A percentile compares a stretch with the other conserved stretches of the same genome.
Evolutionary conservation across 2,329 filamentous ascomycete genomes (phyloP).

Genomic region (Trichophaea hybrida): DNA sequence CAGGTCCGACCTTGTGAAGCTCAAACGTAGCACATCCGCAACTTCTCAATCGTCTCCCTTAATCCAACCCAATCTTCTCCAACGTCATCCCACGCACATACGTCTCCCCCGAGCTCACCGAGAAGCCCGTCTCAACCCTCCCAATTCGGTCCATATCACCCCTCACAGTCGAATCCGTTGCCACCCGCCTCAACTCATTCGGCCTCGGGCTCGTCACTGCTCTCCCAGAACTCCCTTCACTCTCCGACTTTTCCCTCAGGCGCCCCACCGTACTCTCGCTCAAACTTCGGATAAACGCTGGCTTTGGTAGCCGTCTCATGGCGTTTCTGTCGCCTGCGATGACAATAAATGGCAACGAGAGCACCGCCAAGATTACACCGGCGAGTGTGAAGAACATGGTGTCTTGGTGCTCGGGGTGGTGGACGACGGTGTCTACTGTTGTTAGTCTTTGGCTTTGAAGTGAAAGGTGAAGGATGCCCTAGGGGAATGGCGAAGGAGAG

Average conservation of each 20-base stretch:
- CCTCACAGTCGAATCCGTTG: neutral
- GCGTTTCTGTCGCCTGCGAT: neutral
- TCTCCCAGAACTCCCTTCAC: neutral
- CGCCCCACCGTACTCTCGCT: neutral
- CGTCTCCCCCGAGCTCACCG: neutral
- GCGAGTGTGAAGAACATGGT: neutral
- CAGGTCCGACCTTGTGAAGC: no score
- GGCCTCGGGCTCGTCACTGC: neutral
- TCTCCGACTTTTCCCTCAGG: neutral
- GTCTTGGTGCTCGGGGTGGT: neutral
- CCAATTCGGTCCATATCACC: neutral
- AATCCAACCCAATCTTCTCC: neutral
- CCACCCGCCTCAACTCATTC: neutral
- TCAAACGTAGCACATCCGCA: no score
- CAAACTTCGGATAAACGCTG: neutral
- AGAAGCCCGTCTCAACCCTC: neutral
- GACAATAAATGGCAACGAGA: neutral
- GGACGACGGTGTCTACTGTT: neutral
- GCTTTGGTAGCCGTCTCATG: neutral
- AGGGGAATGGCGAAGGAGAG: neutral
- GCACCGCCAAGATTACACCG: neutral
- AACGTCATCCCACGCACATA: neutral
- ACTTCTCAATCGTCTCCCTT: neutral
- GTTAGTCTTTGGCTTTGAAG: no score
- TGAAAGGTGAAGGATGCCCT: neutral